Percentiles rank a stretch among this genome's conserved stretches.
These are phyloP conservation scores for Pythium chondricola DNA, from an alignment of 352 stramenopile species.

Conservation along the genomic window DNA sequence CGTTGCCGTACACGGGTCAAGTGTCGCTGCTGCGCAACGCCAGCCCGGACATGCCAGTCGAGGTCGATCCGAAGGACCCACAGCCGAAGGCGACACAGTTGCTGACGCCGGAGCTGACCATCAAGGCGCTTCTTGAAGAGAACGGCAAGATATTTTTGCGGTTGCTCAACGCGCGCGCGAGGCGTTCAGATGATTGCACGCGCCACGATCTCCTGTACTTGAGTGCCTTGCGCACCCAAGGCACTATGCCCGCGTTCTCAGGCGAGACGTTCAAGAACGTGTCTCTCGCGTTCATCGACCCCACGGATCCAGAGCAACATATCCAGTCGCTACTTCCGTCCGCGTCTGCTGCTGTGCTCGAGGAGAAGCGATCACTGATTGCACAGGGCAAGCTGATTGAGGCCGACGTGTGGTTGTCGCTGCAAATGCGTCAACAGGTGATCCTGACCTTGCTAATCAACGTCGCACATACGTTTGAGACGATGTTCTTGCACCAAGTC, in stretches of 20 bases:
- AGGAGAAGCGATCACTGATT: conserved; percentile 62
- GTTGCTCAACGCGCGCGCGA: conserved; percentile 70
- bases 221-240: conserved; percentile 40
- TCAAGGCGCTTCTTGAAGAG: conserved; percentile 69
- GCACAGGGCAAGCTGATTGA: conserved; percentile 71
- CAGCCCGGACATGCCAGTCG: conserved; percentile 62
- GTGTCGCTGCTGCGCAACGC: conserved; percentile 72
- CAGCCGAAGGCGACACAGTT: conserved; percentile 56
- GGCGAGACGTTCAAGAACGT: conserved; percentile 71
- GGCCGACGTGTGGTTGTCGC: conserved; percentile 76
- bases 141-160: conserved; percentile 75
- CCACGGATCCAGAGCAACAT: conserved; percentile 61
- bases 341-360: conserved; percentile 39
- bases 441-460: conserved; percentile 78
- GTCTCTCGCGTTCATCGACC: conserved; percentile 73
- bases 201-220: conserved; percentile 74
- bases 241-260: conserved; percentile 84
- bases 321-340: conserved; percentile 75
- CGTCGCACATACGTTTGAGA: conserved; percentile 79
- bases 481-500: conserved; percentile 68
- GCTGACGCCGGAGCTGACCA: conserved; percentile 62
- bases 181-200: conserved; percentile 60
- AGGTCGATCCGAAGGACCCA: conserved; percentile 43
- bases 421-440: conserved; percentile 83
- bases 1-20: conserved; percentile 67